phyloP scores from a whole-genome alignment of 257 asterid genomes.

The Lithospermum erythrorhizon region DNA sequence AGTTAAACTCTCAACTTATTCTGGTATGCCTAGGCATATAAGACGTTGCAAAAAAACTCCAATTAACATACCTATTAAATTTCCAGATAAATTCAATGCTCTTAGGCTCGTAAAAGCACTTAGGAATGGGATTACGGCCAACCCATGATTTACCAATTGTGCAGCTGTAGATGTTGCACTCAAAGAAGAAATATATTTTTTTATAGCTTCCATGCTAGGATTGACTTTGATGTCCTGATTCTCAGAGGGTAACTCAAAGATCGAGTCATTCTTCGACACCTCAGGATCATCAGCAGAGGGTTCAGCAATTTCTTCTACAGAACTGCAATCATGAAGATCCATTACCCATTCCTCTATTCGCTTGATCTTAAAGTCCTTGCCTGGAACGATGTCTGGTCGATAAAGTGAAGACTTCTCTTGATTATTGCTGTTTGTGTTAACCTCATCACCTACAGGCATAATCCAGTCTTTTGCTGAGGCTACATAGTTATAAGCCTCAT shows the following conservation, averaged over 20 bases:
- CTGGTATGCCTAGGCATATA: too few relatives aligned
- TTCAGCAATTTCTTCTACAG: slow-evolving; percentile 43
- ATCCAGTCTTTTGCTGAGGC: slow-evolving; percentile 82
- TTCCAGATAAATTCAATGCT: slow-evolving; percentile 85
- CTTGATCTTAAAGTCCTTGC: slow-evolving; percentile 51
- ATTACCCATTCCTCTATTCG: slow-evolving; percentile 86
- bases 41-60: background rate
- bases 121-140: slow-evolving; percentile 77
- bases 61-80: slow-evolving; percentile 61
- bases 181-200: slow-evolving; percentile 73
- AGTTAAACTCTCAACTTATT: too few relatives aligned
- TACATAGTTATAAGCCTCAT: slow-evolving; percentile 37
- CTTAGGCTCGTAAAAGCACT: slow-evolving; percentile 73
- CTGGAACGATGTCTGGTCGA: slow-evolving; percentile 39
- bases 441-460: slow-evolving; percentile 52
- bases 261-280: slow-evolving; percentile 16
- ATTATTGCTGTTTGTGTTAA: slow-evolving; percentile 20
- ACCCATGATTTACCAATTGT: slow-evolving; percentile 80
- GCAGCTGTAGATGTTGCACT: slow-evolving; percentile 62
- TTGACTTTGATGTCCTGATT: slow-evolving; percentile 43
- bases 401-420: slow-evolving; percentile 29
- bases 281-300: slow-evolving; percentile 23
- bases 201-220: slow-evolving; percentile 73
- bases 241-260: slow-evolving; percentile 20
- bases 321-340: slow-evolving; percentile 59